Evolutionary conservation across 768 basidiomycete species (phyloP).

Genomic region (Boletus pseudo-olivaceus): DNA sequence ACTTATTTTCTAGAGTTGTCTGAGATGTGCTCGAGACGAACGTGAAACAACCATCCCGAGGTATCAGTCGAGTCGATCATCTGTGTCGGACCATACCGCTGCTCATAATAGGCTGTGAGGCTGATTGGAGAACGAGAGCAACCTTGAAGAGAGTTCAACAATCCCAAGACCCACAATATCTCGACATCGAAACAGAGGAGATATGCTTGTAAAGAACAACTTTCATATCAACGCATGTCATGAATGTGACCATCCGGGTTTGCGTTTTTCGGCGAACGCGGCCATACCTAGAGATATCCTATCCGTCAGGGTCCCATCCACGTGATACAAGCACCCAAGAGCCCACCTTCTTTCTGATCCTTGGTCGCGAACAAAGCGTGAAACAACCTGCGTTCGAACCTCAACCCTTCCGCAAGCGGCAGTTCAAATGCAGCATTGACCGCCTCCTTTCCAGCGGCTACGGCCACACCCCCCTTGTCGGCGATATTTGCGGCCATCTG

Average conservation of each 20-base stretch:
- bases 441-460: constrained; percentile 88
- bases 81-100: no score
- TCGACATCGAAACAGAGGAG: background rate
- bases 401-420: constrained; percentile 75
- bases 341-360: constrained; percentile 91
- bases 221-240: constrained; percentile 5
- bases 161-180: no score
- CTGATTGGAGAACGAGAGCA: background rate
- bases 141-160: no score
- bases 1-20: no score
- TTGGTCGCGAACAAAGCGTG: constrained; percentile 88
- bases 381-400: constrained; percentile 87
- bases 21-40: no score
- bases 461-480: constrained; percentile 76
- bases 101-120: no score
- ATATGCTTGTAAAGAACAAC: background rate
- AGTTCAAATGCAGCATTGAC: constrained; percentile 92
- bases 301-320: background rate
- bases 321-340: background rate
- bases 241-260: constrained; percentile 71
- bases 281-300: constrained; percentile 78
- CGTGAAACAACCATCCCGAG: no score
- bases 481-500: constrained; percentile 76
- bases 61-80: no score
- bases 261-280: constrained; percentile 93